phyloP scores from a whole-genome alignment of 2,329 filamentous ascomycete species.

The Stagonosporopsis chrysanthemi region DNA sequence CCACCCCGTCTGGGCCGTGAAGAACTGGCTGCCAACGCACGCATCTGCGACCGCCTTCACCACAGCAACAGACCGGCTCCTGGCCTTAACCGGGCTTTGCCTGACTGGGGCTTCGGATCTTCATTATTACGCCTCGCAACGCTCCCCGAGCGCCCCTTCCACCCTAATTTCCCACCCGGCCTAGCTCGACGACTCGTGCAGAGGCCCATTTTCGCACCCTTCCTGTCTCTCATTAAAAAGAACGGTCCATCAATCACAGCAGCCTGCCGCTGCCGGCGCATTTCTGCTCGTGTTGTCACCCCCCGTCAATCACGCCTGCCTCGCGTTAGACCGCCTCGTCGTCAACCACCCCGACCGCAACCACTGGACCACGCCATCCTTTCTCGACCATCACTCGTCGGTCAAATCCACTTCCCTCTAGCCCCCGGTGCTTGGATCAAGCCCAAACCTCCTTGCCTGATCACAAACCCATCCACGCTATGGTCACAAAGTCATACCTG shows the following conservation, averaged over 20 bases:
- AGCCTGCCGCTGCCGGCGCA: constrained; percentile 26
- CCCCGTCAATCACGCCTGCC: constrained; percentile 33
- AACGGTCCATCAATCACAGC: constrained; percentile 42
- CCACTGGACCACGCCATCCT: constrained; percentile 33
- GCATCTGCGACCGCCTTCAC: constrained; percentile 48
- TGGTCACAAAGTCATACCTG: constrained; percentile 50
- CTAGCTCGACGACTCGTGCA: constrained; percentile 50
- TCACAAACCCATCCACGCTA: constrained; percentile 49
- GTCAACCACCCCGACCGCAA: constrained; percentile 20
- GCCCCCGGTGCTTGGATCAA: constrained; percentile 47
- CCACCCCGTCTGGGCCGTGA: constrained; percentile 26
- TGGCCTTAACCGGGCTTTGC: constrained; percentile 41
- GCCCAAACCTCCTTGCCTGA: constrained; percentile 45
- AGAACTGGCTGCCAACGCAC: constrained; percentile 46
- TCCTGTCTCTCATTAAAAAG: constrained; percentile 34
- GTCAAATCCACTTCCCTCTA: constrained; percentile 46
- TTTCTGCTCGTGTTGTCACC: constrained; percentile 31
- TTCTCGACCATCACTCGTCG: constrained; percentile 29
- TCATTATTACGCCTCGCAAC: constrained; percentile 47
- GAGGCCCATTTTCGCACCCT: constrained; percentile 41
- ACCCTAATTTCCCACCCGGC: constrained; percentile 47
- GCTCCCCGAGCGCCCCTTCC: constrained; percentile 42
- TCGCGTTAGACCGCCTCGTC: constrained; percentile 36
- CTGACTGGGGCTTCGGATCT: constrained; percentile 40
- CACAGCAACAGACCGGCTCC: constrained; percentile 49